Base-by-base conservation (phyloP, 371 early-diverging fungal species). In the Mortierella sp. region DNA sequence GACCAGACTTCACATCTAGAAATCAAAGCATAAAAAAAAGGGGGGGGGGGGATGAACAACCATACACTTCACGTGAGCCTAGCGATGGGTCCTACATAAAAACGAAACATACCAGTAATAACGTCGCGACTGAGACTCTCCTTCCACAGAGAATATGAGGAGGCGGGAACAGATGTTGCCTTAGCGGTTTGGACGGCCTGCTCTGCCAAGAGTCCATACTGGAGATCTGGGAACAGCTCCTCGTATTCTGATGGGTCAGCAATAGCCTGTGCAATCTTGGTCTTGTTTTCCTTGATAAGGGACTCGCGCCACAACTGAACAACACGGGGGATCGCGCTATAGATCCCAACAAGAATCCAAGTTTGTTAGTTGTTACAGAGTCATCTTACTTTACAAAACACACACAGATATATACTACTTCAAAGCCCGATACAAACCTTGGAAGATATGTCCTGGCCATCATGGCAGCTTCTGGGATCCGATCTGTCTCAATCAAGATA, bases 381-480 rank as follows among this genome's bases (percentile, higher is more conserved):
- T 37, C 37, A 9, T 9, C 37, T 37, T 37, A 37, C 9, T 29
- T 28, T 28, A 30, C 15, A 7, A 15, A 7, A 14, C 28, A 14
- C 14, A 19, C 1, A 55, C 16, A 26, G 2, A 53, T 4, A 28
- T 16, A 51, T 6, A 14, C n/a, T 23, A 12, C 37, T 37, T 37
- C 37, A n/a, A 23, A 12, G 46, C 83, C 82, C 11, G 91, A 77
- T 50, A 92, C 86, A 48, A 91, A 86, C 52, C 86, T 87, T 5
- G 97, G 97, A 45, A 87, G 76, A 72, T 96, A 94, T 0, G 98
- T 91, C 68, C 95, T 85, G 7, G 97, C 96, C 75, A 96, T 88
- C 81, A 97, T 88, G 43, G 97, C 96, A 1, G 98, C 98, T 84
- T 98, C 98, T 28, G 97, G 94, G 43, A 93, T 83, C 58, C 97